Evolutionary conservation across 2,329 filamentous ascomycete species (phyloP), one percentile per base, ranked within the genome.

Genomic region (Ceratocystis alfenasii): DNA sequence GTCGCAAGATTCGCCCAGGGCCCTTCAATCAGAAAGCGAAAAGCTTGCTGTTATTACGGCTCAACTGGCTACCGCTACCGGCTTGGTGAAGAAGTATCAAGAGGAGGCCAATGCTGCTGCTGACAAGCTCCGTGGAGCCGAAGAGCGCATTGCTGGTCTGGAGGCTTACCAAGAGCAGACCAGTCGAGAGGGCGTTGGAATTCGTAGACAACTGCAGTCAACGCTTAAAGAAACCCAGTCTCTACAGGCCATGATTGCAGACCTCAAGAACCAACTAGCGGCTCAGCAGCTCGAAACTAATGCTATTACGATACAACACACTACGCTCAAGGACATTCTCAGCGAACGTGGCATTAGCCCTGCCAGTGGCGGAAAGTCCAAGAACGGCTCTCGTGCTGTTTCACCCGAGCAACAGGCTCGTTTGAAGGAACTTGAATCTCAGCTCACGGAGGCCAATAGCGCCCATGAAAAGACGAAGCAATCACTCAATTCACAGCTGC

Each of bases 81-180:
- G 80, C 1, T 78, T 97, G 73, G 90, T 92, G 33, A 89, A 88
- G 74, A 90, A 90, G 72, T 95, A 96, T 71, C 91, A 96, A 74
- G 82, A 87, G 68, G 92, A 95, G 67, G 93, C 92, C 0, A 90
- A 99, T 74, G 78, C 81, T 30, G 91, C 92, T 2, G 88, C 90
- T 0, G 91, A 96, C 72, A 95, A 92, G 74, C 80, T 99, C 64
- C 88, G 94, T 64, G 88, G 88, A 67, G 94, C 94, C 2, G 95
- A 99, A 76, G 95, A 97, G 77, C 87, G 94, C 53, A 97, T 99
- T 74, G 95, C 94, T 4, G 94, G 94, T 5, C 82, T 99, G 2
- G 94, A 99, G 75, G 90, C 91, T 33, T 97, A 97, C 74, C 94
- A 99, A 76, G 94, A 99, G 73, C 94, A 99, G 76, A 88, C 92